Conservation (phyloP, 2,329 filamentous ascomycete genomes). For the Penicillium sp. region DNA sequence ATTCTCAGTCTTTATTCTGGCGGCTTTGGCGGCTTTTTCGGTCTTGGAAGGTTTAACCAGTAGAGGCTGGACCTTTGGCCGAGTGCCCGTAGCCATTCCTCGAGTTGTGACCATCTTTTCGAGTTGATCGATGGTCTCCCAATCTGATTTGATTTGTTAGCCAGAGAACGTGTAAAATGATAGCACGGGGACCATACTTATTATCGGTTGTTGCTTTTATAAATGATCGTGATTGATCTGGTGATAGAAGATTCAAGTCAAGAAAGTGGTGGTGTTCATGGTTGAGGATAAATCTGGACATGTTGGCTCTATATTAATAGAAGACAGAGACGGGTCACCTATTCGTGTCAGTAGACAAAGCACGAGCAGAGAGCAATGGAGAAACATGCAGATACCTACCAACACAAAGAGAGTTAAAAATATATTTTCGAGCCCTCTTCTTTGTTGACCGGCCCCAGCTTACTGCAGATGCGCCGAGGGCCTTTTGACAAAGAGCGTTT, state of each 20-base stretch:
- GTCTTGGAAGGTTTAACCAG: background rate
- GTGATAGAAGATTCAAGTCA: background rate
- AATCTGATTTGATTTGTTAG: background rate
- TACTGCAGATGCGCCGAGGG: background rate
- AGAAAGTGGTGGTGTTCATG: background rate
- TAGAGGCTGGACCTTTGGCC: background rate
- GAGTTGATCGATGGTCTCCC: background rate
- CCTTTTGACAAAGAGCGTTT: background rate
- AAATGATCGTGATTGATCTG: background rate
- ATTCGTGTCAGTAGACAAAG: background rate
- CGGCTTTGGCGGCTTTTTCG: background rate
- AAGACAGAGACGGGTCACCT: background rate
- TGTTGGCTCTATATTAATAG: background rate
- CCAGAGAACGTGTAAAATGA: background rate
- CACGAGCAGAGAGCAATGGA: background rate
- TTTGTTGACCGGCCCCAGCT: background rate
- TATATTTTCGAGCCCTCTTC: background rate
- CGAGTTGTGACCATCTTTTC: background rate
- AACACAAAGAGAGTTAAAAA: slow-evolving; percentile 2
- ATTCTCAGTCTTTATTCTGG: background rate
- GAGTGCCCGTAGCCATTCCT: background rate
- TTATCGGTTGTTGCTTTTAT: background rate
- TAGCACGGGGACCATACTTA: background rate
- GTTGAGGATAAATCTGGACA: background rate
- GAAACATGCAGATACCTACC: background rate